Conservation (phyloP, 352 stramenopile species). For the Thalassiosira livingstoniorum region DNA sequence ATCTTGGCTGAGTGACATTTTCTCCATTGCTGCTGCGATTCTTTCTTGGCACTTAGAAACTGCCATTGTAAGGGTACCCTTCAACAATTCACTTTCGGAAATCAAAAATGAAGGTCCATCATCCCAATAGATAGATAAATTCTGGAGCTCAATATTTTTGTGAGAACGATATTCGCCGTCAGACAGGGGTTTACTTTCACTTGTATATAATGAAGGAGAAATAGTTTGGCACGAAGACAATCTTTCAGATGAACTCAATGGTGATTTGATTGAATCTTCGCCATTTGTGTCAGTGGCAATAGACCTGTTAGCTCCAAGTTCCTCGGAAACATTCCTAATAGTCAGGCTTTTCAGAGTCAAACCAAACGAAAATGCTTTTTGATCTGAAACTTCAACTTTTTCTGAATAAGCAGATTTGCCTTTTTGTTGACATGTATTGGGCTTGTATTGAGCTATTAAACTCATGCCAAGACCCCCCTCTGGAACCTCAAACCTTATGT, state of each 20-base stretch:
- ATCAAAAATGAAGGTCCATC: conserved; percentile 74
- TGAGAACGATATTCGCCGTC: conserved; percentile 22
- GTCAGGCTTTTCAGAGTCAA: conserved; percentile 69
- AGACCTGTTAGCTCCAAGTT: neutral
- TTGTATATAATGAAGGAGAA: too few species aligned
- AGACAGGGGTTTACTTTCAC: too few species aligned
- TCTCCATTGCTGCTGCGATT: conserved; percentile 74
- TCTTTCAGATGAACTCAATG: too few species aligned
- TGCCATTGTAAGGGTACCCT: conserved; percentile 40
- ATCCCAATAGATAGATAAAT: conserved; percentile 84
- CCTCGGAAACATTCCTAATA: conserved; percentile 47
- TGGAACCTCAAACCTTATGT: conserved; percentile 82
- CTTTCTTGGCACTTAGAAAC: conserved; percentile 28
- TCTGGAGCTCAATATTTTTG: conserved; percentile 70
- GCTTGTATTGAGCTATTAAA: conserved; percentile 12
- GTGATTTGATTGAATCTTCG: too few species aligned
- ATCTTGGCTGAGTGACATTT: conserved; percentile 65
- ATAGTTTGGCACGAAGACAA: too few species aligned
- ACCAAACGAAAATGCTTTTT: conserved; percentile 81
- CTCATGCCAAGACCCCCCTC: conserved; percentile 74
- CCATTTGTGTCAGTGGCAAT: too few species aligned
- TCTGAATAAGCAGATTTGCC: neutral
- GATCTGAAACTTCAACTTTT: conserved; percentile 39
- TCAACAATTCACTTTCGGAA: conserved; percentile 75
- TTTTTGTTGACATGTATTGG: conserved; percentile 14